Base-by-base conservation (phyloP, 345 rosid species). In the Camelina laxa region DNA sequence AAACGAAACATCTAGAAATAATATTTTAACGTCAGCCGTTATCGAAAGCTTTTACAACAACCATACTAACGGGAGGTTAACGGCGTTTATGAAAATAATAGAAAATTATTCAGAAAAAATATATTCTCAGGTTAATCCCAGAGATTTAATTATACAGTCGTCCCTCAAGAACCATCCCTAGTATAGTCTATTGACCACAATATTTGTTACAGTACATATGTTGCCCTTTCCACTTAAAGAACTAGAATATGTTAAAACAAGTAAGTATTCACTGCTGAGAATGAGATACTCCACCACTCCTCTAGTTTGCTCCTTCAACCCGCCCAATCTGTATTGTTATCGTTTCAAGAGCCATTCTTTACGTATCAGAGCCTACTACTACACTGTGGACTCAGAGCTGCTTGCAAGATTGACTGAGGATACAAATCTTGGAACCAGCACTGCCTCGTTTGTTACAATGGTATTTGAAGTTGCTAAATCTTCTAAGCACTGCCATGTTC, bases 401-500 rank as follows among this genome's bases (percentile, higher is more conserved):
- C 73, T 69, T 65, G 83, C 64, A 50, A 86, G 77, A 73, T 87
- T 85, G 59, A 80, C 70, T 4, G 95, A 81, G 24, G 90, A 81
- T 36, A 38, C 83, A 41, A 85, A 86, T 68, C 73, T 88, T 38
- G 89, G 75, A 20, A 86, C 84, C 16, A 87, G 82, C 50, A 72
- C 82, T 41, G 91, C 87, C 82, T 83, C 88, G 9, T 78, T 80
- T 71, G 80, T 27, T 55, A 5, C 45, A 10, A 80, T 81, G 15
- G 77, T 81, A 60, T 77, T 84, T 9, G 91, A 83, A 61, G 85
- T 81, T 9, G 90, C 96, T 68, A 83, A 71, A 42, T 89, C 87
- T 81, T 89, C 96, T 69, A 91, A 78, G 24, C 75, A 73, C 77
- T 85, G 84, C 97, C 97, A 91, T 33, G 73, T 82, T 42, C 77